Base-by-base conservation (phyloP, 768 basidiomycete species). In the Trametes meyenii region DNA sequence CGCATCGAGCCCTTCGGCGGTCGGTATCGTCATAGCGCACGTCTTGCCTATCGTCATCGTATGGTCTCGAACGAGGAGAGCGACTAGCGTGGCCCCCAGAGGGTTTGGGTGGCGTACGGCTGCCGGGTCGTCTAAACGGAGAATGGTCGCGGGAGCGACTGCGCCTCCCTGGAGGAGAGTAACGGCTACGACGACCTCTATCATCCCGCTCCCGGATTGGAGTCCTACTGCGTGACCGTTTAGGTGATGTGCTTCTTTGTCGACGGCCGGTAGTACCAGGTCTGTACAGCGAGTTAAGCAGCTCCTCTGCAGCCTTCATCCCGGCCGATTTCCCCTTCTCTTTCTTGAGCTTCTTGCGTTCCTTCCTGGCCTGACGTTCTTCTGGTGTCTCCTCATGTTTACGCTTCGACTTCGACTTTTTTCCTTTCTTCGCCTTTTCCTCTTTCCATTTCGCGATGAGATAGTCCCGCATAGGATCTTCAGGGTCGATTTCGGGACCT, bases 401-500 rank as follows among this genome's bases (percentile, higher is more conserved):
- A 51, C 79, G 77, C 72, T 90, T 90, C 21, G 82, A 80, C 69
- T 86, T 88, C 5, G 74, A 70, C 70, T 88, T 87, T 75, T 88
- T 89, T n/a, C 69, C 67, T 61, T 79, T 82, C 67, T 80, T 78
- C 60, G 80, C 85, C 66, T 87, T 90, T 70, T 85, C 84, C 70
- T 93, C 90, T 66, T 77, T 84, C 67, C 83, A 82, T 72, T 96
- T 84, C 0, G 86, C 82, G 40, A 95, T 76, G 36, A 99, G 79
- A 72, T 92, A 98, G 63, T 95, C 96, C 29, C 89, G 85, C 97
- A 99, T 98, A 0, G 97, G 97, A 75, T 99, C 97, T 71, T 98
- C 96, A 1, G 92, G 92, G 72, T 98, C 96, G 58, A 97, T 90
- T 10, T 84, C 80, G 26, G 86, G 82, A 17, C 77, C 81, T 17